Conservation (phyloP, 164 flowering plant species). For the Vitis rupestris region DNA sequence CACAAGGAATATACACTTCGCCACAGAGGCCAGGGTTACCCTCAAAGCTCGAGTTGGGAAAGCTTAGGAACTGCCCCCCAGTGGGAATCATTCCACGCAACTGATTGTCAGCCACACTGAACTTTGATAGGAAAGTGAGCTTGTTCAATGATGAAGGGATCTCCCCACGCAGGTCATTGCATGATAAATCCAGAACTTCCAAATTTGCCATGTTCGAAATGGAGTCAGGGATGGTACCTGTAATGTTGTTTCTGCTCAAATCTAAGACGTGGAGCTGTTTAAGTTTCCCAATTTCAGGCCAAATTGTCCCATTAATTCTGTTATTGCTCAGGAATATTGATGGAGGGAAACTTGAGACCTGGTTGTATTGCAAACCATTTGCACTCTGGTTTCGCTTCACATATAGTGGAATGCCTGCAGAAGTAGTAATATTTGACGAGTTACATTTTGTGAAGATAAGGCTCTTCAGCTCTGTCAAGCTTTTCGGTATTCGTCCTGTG, state of each 20-base stretch:
- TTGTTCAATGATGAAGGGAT: conserved; percentile 60
- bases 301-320: conserved; percentile 53
- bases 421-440: conserved; percentile 17
- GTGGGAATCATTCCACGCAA: conserved; percentile 64
- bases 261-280: conserved; percentile 72
- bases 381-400: conserved; percentile 68
- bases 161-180: conserved; percentile 54
- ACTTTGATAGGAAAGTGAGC: conserved; percentile 75
- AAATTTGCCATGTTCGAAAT: conserved; percentile 66
- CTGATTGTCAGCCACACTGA: conserved; percentile 78
- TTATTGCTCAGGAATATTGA: conserved; percentile 64
- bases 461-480: conserved; percentile 49
- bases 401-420: conserved; percentile 58
- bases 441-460: conserved; percentile 37
- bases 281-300: conserved; percentile 66
- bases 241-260: conserved; percentile 69
- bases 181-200: conserved; percentile 71
- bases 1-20: conserved; percentile 36
- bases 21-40: conserved; percentile 79
- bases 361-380: conserved; percentile 71
- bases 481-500: conserved; percentile 65
- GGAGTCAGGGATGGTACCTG: conserved; percentile 61
- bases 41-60: conserved; percentile 75
- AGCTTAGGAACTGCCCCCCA: conserved; percentile 72
- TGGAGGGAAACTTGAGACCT: conserved; percentile 73